These are phyloP conservation scores for Pichia sp. DNA, from an alignment of 1,139 yeast species.

Conservation along the genomic window DNA sequence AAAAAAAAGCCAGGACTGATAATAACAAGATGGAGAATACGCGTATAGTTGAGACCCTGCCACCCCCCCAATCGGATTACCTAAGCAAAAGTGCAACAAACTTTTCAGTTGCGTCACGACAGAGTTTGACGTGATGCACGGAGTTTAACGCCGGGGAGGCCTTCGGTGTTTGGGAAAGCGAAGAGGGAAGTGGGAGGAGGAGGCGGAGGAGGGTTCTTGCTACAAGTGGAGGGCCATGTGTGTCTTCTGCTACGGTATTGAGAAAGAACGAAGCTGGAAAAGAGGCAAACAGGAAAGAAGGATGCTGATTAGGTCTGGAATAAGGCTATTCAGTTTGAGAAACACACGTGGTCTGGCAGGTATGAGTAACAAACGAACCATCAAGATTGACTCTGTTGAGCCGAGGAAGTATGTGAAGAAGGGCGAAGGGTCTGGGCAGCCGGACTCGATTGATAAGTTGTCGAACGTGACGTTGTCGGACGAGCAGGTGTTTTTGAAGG, in stretches of 20 bases:
- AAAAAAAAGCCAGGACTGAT: too few relatives aligned
- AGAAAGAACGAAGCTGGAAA: too few relatives aligned
- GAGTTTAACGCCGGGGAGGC: background rate
- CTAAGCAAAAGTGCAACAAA: background rate
- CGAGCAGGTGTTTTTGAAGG: constrained; percentile 33
- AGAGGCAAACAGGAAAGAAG: too few relatives aligned
- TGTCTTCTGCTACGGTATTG: too few relatives aligned
- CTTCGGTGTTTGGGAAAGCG: background rate
- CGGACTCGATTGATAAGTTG: constrained; percentile 10
- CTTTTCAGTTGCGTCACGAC: background rate
- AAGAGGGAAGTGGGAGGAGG: background rate
- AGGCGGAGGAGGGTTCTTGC: too few relatives aligned
- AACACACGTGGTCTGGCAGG: background rate
- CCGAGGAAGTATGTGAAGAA: constrained; percentile 4
- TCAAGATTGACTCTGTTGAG: constrained; percentile 7
- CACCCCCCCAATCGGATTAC: too few relatives aligned
- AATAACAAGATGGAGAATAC: too few relatives aligned
- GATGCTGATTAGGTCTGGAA: background rate
- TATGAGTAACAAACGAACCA: constrained; percentile 3
- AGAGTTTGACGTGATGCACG: background rate
- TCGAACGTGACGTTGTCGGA: constrained; percentile 33
- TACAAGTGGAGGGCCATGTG: too few relatives aligned
- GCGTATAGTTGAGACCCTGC: too few relatives aligned
- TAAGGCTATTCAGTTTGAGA: background rate
- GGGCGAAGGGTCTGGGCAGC: background rate